Conservation (phyloP, 2,329 filamentous ascomycete genomes). For the Chaetomiaceae sp. region DNA sequence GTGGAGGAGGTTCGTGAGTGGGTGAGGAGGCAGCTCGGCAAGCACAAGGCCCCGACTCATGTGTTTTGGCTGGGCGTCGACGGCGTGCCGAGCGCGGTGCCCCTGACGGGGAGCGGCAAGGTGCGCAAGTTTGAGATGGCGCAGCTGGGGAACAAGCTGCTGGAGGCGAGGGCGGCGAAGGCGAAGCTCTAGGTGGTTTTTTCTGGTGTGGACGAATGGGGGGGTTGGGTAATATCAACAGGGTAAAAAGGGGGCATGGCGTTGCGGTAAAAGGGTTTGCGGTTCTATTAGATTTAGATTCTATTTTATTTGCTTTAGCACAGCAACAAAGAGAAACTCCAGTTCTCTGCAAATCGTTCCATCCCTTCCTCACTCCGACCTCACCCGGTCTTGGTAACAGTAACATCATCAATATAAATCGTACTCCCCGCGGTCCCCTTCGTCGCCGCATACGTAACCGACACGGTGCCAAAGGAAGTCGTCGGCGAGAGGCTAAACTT, state of each 20-base stretch:
- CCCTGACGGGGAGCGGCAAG: slow-evolving; percentile 68
- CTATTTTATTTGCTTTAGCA: too few relatives aligned
- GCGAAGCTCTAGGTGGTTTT: slow-evolving; percentile 38
- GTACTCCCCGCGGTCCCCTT: background rate
- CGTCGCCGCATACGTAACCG: background rate
- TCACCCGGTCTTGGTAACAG: background rate
- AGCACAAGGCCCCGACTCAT: slow-evolving; percentile 65
- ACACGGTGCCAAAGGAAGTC: background rate
- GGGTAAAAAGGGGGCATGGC: too few relatives aligned
- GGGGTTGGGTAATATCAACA: too few relatives aligned
- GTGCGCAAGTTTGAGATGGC: slow-evolving; percentile 64
- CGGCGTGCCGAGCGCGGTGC: slow-evolving; percentile 50
- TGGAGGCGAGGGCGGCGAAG: slow-evolving; percentile 43
- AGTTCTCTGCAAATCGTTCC: too few relatives aligned
- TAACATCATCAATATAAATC: background rate
- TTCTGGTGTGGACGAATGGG: background rate
- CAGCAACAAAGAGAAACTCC: too few relatives aligned
- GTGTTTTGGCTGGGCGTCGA: slow-evolving; percentile 71
- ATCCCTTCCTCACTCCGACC: background rate
- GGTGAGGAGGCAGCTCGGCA: slow-evolving; percentile 56
- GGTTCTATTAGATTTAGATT: too few relatives aligned
- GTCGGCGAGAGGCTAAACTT: background rate
- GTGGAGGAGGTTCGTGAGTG: slow-evolving; percentile 56
- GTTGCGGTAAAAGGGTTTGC: too few relatives aligned
- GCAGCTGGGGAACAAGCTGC: slow-evolving; percentile 48